Evolutionary conservation across 306 rosid genomes (phyloP).

Genomic region (Hylodesmum podocarpum): DNA sequence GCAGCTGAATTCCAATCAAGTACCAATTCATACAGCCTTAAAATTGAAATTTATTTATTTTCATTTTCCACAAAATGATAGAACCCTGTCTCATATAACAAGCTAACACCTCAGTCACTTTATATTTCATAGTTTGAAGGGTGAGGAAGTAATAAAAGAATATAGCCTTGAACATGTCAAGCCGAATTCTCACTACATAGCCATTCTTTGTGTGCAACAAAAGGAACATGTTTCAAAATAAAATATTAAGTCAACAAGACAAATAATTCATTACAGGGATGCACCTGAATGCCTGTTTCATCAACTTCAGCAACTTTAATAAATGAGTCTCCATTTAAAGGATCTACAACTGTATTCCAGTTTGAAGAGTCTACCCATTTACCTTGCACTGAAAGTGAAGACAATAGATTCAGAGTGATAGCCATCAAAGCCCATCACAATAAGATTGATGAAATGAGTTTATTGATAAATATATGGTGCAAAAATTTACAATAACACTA

Average conservation of each 20-base stretch:
- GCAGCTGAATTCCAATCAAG: constrained; percentile 11
- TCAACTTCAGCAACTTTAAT: constrained; percentile 88
- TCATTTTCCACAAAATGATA: constrained; percentile 17
- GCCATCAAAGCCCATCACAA: not conserved
- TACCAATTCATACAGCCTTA: constrained; percentile 15
- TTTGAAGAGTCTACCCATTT: constrained; percentile 72
- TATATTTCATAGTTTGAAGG: constrained; percentile 15
- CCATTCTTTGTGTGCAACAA: not conserved
- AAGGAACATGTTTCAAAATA: constrained; percentile 16
- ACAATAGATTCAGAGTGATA: constrained; percentile 26
- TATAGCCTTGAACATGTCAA: not conserved
- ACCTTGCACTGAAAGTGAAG: constrained; percentile 78
- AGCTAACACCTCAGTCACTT: constrained; percentile 16
- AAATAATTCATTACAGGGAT: not conserved
- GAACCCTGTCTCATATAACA: not conserved
- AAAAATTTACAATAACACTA: constrained; percentile 12
- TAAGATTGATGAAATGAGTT: not conserved
- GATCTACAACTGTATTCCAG: constrained; percentile 77
- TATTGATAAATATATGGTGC: not conserved
- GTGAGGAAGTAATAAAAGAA: not conserved
- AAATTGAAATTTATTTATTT: not conserved
- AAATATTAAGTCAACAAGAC: not conserved
- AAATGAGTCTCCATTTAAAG: constrained; percentile 93
- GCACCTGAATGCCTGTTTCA: constrained; percentile 80
- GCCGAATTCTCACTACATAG: not conserved